Conservation (phyloP, 1,139 yeast genomes). For the Williopsis jadinii region DNA sequence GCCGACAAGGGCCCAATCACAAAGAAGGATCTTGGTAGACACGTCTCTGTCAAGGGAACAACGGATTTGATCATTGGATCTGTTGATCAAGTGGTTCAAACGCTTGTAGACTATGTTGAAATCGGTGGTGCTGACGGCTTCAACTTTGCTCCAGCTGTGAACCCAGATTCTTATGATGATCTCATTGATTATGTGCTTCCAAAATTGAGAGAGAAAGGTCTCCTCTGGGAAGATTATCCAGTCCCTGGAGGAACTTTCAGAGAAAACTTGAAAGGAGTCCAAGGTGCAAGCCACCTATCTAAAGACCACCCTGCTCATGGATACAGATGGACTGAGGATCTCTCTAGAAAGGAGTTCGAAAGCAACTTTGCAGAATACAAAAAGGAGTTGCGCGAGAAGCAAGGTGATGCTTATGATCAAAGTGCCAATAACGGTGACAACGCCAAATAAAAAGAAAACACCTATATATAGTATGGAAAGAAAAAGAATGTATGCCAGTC, state of each 20-base stretch:
- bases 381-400: too few species aligned
- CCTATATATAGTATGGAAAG: too few species aligned
- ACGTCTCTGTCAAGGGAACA: slow-evolving; percentile 15
- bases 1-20: slow-evolving; percentile 5
- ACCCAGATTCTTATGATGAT: slow-evolving; percentile 26
- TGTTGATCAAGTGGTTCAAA: slow-evolving; percentile 24
- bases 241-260: slow-evolving; percentile 17
- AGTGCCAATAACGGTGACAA: too few species aligned
- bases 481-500: slow-evolving; percentile 19
- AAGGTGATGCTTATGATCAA: too few species aligned
- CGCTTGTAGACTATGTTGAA: slow-evolving; percentile 24
- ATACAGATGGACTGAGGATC: too few species aligned
- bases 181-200: slow-evolving; percentile 25
- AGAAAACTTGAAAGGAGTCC: slow-evolving; percentile 17
- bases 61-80: slow-evolving; percentile 22
- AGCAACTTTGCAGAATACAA: too few species aligned
- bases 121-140: slow-evolving; percentile 27
- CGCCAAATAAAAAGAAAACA: too few species aligned
- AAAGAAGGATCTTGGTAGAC: slow-evolving; percentile 1
- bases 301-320: slow-evolving; percentile 24
- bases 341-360: too few species aligned
- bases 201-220: slow-evolving; percentile 23
- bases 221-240: slow-evolving; percentile 24
- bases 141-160: slow-evolving; percentile 21
- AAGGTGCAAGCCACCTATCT: slow-evolving; percentile 20